Conservation (phyloP, 2,329 filamentous ascomycete species). For the Pseudogymnoascus sp. region DNA sequence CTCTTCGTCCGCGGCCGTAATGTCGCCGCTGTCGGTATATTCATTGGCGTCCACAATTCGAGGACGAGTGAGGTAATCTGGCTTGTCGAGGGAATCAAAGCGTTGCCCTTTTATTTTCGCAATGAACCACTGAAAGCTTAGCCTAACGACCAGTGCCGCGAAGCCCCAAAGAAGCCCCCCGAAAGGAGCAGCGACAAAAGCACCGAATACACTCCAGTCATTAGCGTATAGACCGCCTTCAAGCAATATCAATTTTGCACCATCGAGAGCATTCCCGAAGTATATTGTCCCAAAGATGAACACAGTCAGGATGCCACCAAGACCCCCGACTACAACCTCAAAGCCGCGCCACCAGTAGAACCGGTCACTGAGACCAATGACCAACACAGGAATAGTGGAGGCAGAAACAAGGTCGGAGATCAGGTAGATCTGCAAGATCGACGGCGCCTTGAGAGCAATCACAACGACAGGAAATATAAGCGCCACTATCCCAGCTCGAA, state of each 20-base stretch:
- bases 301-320: constrained; percentile 71
- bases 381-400: constrained; percentile 64
- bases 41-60: constrained; percentile 24
- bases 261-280: constrained; percentile 58
- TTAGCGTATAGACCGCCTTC: constrained; percentile 66
- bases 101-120: constrained; percentile 52
- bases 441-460: constrained; percentile 65
- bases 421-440: constrained; percentile 73
- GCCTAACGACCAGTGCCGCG: constrained; percentile 52
- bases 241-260: constrained; percentile 62
- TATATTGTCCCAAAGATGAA: constrained; percentile 77
- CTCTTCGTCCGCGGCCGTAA: constrained; percentile 17
- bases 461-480: constrained; percentile 69
- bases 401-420: constrained; percentile 76
- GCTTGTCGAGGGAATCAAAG: constrained; percentile 63
- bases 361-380: constrained; percentile 61
- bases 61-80: constrained; percentile 24
- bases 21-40: constrained; percentile 21
- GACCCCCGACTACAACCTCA: constrained; percentile 69
- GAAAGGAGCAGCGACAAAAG: constrained; percentile 72
- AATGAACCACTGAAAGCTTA: constrained; percentile 50
- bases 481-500: constrained; percentile 61
- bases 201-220: constrained; percentile 78
- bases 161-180: constrained; percentile 68
- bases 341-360: constrained; percentile 72